Base-by-base conservation (phyloP, 768 basidiomycete genomes). In the Lentinula lateritia region DNA sequence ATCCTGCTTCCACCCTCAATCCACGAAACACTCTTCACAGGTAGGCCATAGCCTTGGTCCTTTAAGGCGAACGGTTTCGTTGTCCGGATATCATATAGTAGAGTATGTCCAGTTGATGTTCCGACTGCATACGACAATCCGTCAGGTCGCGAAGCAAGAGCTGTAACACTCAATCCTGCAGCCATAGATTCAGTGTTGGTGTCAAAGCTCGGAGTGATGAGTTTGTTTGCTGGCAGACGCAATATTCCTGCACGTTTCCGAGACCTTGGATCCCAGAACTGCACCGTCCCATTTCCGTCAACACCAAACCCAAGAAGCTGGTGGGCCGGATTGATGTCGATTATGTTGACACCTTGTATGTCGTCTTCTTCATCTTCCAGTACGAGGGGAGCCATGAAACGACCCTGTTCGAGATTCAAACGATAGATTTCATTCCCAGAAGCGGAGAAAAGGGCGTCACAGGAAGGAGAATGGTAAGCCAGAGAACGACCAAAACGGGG, bases 231-330 rank as follows among this genome's bases (percentile, higher is more conserved):
- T 5, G 89, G 92, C 20, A 94, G 68, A 28, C 77, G 72, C 41
- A 97, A 77, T 3, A 84, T 74, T 0, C 92, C 94, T 0, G 93
- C 90, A 34, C 83, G 74, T 0, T 85, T 76, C 15, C 95, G 80
- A 35, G 93, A 93, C 50, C 97, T 83, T 4, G 88, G 92, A 73
- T 99, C 97, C 95, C 95, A 99, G 68, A 99, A 93, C 72, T 98
- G 94, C 45, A 94, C 90, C 3, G 89, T 85, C 16, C 93, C 92
- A 62, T 83, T 82, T 3, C 90, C 92, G 62, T 98, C 95, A 2
- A 93, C 76, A 4, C 95, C 97, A 68, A 98, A 94, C 3, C 88
- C 86, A 66, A 94, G 82, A 1, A 98, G 78, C 35, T 95, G 92
- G 69, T 99, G 97, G 2, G 89, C 90, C 3, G 93, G 86, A 71